Conservation (phyloP, 2,329 filamentous ascomycete genomes). For the Ophiocordyceps camponoti-rufipedis region DNA sequence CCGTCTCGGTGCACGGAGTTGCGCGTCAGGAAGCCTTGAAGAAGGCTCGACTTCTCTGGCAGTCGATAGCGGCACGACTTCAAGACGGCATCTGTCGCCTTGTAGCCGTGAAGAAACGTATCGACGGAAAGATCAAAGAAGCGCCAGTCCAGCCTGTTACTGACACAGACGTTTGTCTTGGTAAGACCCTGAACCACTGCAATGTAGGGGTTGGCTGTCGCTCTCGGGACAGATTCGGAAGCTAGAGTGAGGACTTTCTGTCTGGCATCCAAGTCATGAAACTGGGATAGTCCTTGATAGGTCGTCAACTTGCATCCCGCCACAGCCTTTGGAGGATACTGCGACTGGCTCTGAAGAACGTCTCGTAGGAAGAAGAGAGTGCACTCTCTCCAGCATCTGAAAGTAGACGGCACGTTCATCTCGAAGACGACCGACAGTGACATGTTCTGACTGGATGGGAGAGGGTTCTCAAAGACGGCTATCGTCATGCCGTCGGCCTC, state of each 20-base stretch:
- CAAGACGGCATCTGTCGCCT: neutral
- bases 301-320: neutral
- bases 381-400: slow-evolving; percentile 27
- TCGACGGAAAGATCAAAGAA: neutral
- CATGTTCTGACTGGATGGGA: slow-evolving; percentile 15
- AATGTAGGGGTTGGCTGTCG: neutral
- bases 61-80: neutral
- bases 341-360: slow-evolving; percentile 10
- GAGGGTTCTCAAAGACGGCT: slow-evolving; percentile 29
- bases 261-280: neutral
- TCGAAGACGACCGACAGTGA: slow-evolving; percentile 34
- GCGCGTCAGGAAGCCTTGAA: neutral
- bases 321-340: neutral
- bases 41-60: neutral
- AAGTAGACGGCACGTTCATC: slow-evolving; percentile 19
- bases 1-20: slow-evolving; percentile 4
- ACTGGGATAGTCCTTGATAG: neutral
- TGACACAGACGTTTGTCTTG: neutral
- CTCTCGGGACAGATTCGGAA: neutral
- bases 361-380: slow-evolving; percentile 20
- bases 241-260: neutral
- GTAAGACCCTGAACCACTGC: neutral
- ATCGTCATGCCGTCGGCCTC: neutral
- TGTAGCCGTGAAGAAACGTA: neutral
- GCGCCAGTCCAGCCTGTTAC: neutral